Base-by-base conservation (phyloP, 148 eudicot species). In the Silene conica region DNA sequence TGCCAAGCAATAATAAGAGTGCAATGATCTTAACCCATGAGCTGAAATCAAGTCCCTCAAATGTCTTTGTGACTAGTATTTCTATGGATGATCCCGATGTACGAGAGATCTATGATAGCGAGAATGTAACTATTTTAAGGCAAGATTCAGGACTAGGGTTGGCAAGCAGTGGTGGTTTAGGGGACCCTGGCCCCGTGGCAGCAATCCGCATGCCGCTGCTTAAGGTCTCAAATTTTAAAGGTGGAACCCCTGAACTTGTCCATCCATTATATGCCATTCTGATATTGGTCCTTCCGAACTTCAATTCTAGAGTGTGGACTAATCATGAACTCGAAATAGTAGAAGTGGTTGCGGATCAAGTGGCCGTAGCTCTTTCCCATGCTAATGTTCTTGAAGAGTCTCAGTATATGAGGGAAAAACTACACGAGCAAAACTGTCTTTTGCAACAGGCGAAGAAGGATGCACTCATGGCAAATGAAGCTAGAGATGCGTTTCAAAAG, bases 361-460 rank as follows among this genome's bases (percentile, higher is more conserved):
- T 94, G 19, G 96, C 97, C 2, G 97, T 91, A 78, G 98, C 98
- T 10, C 83, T 94, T 64, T 94, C 97, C n/a, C 98, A 94, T 62
- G 98, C 98, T 64, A 83, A 91, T 23, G 88, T 94, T 38, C 89
- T 94, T 19, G 97, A 92, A 79, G 98, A 94, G 70, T 91, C 98
- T 18, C 92, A 86, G 73, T 69, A 70, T 23, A 88, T 94, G 90
- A 83, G 89, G 75, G 91, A 94, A 18, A 82, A 83, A 73, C 81
- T 94, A 1, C 89, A 54, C 52, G 87, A 86, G 71, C 91, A 87
- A 71, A 94, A 94, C 71, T 87, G 86, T 6, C 81, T 85, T 18
- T 78, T 94, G 64, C 90, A 91, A 60, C 89, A 82, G 69, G 97
- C 98, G 6, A 87, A 77, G 80, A 81, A 91, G 79, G 92, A 89